phyloP scores from a whole-genome alignment of 2,329 filamentous ascomycete genomes.

The Diaporthe amygdali region DNA sequence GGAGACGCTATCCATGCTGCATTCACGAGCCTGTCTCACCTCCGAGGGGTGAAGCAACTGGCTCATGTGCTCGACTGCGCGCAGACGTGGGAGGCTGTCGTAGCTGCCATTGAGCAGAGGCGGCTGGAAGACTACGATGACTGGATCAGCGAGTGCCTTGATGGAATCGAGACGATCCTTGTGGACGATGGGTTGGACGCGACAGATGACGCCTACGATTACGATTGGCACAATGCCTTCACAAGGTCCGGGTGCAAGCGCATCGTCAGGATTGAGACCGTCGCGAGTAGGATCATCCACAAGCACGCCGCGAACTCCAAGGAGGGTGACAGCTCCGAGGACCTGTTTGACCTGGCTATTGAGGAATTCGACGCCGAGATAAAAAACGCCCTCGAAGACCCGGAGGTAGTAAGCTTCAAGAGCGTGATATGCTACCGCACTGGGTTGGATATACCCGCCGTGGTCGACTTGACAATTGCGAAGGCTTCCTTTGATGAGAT shows the following conservation, averaged over 20 bases:
- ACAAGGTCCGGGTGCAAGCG: conserved; percentile 69
- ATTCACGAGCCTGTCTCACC: conserved; percentile 67
- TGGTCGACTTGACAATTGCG: conserved; percentile 47
- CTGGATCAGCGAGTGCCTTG: conserved; percentile 68
- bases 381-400: conserved; percentile 62
- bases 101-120: conserved; percentile 47
- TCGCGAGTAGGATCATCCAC: conserved; percentile 68
- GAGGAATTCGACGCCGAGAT: conserved; percentile 59
- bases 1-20: conserved; percentile 70
- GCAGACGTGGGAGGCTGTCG: conserved; percentile 63
- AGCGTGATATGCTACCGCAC: conserved; percentile 83
- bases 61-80: conserved; percentile 67
- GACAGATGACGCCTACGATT: conserved; percentile 60
- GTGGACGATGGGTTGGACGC: conserved; percentile 77
- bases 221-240: conserved; percentile 69
- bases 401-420: conserved; percentile 80
- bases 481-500: conserved; percentile 45
- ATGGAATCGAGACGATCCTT: conserved; percentile 74
- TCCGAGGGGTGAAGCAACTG: conserved; percentile 73
- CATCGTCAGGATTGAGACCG: conserved; percentile 78
- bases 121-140: conserved; percentile 53
- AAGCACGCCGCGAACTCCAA: conserved; percentile 41
- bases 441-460: conserved; percentile 64
- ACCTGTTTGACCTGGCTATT: conserved; percentile 49
- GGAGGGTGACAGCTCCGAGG: conserved; percentile 44